Conservation (phyloP, 495 filamentous ascomycete species). For the Aspergillus steynii region DNA sequence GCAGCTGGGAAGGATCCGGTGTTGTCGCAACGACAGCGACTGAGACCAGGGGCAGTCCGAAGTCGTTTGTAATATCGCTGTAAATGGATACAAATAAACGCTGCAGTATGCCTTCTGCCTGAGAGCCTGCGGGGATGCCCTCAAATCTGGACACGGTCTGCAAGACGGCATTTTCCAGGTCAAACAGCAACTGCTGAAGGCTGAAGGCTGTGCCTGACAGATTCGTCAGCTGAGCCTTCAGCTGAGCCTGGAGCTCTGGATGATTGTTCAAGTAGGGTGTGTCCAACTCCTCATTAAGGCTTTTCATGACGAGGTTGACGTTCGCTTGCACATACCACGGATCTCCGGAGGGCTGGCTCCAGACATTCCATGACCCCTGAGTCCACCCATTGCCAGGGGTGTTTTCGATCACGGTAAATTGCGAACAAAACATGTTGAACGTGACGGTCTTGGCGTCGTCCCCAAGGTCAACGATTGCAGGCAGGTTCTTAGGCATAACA, state of each 20-base stretch:
- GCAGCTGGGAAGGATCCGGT: background rate
- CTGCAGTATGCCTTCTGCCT: constrained; percentile 2
- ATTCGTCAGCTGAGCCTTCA: constrained; percentile 4
- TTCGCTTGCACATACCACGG: constrained; percentile 3
- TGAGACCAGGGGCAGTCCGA: constrained; percentile 9
- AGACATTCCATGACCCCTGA: too few relatives aligned
- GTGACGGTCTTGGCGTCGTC: constrained; percentile 1
- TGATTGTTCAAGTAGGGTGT: constrained; percentile 10
- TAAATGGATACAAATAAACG: constrained; percentile 1
- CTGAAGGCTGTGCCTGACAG: constrained; percentile 15
- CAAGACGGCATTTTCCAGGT: constrained; percentile 12
- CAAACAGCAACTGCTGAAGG: constrained; percentile 13
- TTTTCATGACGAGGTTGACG: constrained; percentile 3
- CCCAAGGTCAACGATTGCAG: constrained; percentile 6
- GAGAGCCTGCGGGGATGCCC: background rate
- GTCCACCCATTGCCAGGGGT: too few relatives aligned
- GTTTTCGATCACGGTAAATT: constrained; percentile 6
- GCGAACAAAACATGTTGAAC: constrained; percentile 13
- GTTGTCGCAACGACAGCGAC: constrained; percentile 3
- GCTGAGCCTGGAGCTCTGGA: background rate
- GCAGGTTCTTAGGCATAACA: background rate
- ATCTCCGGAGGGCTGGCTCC: background rate
- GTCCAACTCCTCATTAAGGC: constrained; percentile 10
- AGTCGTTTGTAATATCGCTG: background rate
- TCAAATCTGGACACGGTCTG: constrained; percentile 2